A percentile compares a stretch with the other conserved stretches of the same genome.
These are phyloP conservation scores for Citrus medica DNA, from an alignment of 345 rosid species.

Conservation along the genomic window DNA sequence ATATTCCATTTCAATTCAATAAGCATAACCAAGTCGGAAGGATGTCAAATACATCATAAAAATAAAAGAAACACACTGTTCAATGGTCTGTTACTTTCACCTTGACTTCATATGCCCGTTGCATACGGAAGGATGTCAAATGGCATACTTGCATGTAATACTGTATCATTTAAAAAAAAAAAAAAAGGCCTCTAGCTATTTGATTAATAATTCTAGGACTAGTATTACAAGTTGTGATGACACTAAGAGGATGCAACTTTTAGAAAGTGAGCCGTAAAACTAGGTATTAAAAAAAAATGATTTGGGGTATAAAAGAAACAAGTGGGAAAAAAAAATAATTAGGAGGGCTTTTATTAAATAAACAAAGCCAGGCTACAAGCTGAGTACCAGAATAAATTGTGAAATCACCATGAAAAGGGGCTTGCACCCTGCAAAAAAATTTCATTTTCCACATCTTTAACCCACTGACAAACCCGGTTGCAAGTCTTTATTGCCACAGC, in stretches of 20 bases:
- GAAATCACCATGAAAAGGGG: constrained; percentile 91
- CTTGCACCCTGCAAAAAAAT: constrained; percentile 93
- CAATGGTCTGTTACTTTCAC: background rate
- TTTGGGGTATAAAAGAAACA: background rate
- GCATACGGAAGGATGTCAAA: background rate
- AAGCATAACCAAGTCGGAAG: background rate
- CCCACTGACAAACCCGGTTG: constrained; percentile 90
- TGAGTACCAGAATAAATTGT: constrained; percentile 16
- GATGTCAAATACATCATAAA: no score
- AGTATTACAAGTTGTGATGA: background rate
- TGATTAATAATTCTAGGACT: background rate
- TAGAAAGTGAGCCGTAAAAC: background rate
- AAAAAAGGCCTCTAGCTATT: background rate
- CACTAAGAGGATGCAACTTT: background rate
- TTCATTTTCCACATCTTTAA: constrained; percentile 94
- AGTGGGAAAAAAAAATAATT: background rate
- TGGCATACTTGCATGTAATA: background rate
- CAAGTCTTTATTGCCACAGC: constrained; percentile 89
- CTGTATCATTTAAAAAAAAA: background rate
- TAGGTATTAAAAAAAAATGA: background rate
- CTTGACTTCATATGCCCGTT: background rate
- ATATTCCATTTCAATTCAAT: no score
- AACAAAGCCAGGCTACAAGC: constrained; percentile 33
- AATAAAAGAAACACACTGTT: background rate
- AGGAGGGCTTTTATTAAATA: constrained; percentile 11